Base-by-base conservation (phyloP, 2,329 filamentous ascomycete genomes). In the Fusarium anguioides region DNA sequence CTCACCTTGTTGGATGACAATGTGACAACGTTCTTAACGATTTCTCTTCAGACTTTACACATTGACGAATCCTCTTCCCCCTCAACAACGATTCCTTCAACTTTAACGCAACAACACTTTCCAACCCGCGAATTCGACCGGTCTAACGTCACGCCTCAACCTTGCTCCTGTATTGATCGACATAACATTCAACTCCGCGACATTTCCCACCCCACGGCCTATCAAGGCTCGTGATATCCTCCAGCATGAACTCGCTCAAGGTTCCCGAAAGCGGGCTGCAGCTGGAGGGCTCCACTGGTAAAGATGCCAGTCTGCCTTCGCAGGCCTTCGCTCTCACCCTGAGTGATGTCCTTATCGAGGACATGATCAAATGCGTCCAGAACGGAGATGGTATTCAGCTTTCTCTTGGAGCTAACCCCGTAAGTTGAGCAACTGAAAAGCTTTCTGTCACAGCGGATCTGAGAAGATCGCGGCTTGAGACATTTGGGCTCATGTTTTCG, bases 241-340 rank as follows among this genome's bases (percentile, higher is more conserved):
- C 60, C 72, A 80, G 69, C 53, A 87, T 87, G 84, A 80, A 84
- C 74, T 80, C 81, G 62, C 81, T 89, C 75, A 79, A 82, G 68
- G 81, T 90, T 61, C 85, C 86, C 71, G 84, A 87, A 66, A 77
- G 80, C 69, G 87, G 87, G 78, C 79, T 89, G 75, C 77, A 82
- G 75, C 80, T 89, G 76, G 84, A 85, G 73, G 82, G 82, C 77
- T 80, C 83, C 64, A 78, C 82, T 67, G 71, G 72, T 40, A 80
- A 81, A 49, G 75, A 78, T 54, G 78, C 80, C 49, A 76, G 79
- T 57, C 77, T 85, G 35, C 84, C 84, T 10, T 79, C 81, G 27
- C 86, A 88, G 72, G 85, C 84, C 29, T 86, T 90, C 73, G 82
- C 85, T 65, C 78, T 90, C 55, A 83, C 80, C n/a, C 77, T 90